Evolutionary conservation across 176 grass and related monocot genomes (phyloP).

Genomic region (Oryza officinalis): DNA sequence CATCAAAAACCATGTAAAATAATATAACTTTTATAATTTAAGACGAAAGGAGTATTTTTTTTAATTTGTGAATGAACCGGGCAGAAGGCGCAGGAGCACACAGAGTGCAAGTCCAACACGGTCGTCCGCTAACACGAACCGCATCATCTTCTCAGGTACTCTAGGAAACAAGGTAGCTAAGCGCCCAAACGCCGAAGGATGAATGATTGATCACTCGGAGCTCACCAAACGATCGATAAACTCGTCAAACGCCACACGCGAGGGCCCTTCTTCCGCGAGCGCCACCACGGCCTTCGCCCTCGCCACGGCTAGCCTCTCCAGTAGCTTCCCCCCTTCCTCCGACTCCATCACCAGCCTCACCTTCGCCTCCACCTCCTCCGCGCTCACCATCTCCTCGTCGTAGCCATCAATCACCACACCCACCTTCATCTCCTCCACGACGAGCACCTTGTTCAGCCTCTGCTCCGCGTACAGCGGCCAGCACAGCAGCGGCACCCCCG

Average conservation of each 20-base stretch:
- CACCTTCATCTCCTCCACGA: conserved; percentile 35
- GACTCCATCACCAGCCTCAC: conserved; percentile 24
- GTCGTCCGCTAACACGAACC: too few species aligned
- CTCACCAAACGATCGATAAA: conserved; percentile 2
- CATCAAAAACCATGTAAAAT: too few species aligned
- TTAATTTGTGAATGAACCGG: too few species aligned
- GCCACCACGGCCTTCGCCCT: conserved; percentile 3
- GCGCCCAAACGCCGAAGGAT: background rate
- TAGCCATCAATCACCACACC: conserved; percentile 48
- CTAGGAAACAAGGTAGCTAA: too few species aligned
- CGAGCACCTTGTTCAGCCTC: conserved; percentile 53
- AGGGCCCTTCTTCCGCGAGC: background rate
- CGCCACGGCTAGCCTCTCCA: background rate
- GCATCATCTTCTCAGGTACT: too few species aligned
- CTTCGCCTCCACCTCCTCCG: conserved; percentile 29
- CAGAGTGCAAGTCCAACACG: too few species aligned
- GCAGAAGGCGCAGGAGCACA: too few species aligned
- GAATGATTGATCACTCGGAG: background rate
- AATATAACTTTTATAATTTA: too few species aligned
- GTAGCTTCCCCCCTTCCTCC: conserved; percentile 10
- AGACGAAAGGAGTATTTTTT: too few species aligned
- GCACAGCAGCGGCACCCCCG: conserved; percentile 45
- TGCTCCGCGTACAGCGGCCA: conserved; percentile 59
- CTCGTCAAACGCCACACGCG: background rate
- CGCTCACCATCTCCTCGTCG: conserved; percentile 37